Evolutionary conservation across 192 early-diverging fungal genomes (phyloP).

Genomic region (Coemansia sp.): DNA sequence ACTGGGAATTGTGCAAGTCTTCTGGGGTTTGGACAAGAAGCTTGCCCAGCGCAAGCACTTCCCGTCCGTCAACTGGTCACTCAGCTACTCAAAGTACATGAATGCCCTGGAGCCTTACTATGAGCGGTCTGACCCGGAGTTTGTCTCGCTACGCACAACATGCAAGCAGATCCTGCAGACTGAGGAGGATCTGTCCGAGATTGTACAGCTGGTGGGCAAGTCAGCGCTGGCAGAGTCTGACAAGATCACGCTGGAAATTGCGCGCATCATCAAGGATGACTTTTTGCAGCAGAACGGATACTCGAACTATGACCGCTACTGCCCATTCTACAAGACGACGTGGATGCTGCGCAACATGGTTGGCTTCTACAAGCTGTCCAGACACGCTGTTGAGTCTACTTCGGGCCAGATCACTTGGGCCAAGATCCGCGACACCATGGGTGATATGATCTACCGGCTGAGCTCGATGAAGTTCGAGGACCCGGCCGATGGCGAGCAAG

Average conservation of each 20-base stretch:
- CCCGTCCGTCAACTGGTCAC: constrained; percentile 99
- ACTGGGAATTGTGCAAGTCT: constrained; percentile 98
- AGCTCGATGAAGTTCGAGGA: constrained; percentile 99
- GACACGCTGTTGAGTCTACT: constrained; percentile 91
- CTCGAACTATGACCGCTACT: constrained; percentile 97
- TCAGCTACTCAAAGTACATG: constrained; percentile 97
- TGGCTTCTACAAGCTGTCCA: constrained; percentile 92
- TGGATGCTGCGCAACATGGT: constrained; percentile 99
- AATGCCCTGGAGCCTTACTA: constrained; percentile 97
- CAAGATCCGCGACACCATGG: constrained; percentile 90
- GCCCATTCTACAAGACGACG: constrained; percentile 99
- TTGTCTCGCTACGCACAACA: constrained; percentile 86
- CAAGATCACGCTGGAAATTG: constrained; percentile 98
- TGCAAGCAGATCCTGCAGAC: constrained; percentile 98
- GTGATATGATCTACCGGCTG: constrained; percentile 93
- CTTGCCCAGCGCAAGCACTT: constrained; percentile 99
- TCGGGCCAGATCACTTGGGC: constrained; percentile 90
- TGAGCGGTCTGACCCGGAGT: constrained; percentile 94
- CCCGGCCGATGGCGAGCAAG: constrained; percentile 93
- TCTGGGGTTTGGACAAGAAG: constrained; percentile 99
- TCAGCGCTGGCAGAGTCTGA: constrained; percentile 88
- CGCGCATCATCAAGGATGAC: constrained; percentile 98
- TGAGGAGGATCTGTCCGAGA: constrained; percentile 98
- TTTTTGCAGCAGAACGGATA: constrained; percentile 99
- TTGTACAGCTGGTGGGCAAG: constrained; percentile 99